These are phyloP conservation scores for Crithidia acanthocephali DNA, from an alignment of 208 protist species.

Conservation along the genomic window DNA sequence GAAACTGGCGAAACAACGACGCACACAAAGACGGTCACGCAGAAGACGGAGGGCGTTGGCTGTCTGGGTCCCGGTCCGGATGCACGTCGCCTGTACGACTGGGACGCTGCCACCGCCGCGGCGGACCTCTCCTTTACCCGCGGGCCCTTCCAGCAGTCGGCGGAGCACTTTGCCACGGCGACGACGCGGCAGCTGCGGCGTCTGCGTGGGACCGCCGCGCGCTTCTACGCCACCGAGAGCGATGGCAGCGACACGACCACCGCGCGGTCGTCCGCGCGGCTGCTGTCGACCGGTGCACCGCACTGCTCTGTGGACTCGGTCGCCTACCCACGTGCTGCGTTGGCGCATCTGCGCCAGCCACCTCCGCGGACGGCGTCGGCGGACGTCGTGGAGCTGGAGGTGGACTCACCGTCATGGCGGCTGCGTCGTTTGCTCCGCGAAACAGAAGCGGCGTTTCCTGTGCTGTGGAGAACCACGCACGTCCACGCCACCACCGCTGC, in stretches of 20 bases:
- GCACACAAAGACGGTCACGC: too few species aligned
- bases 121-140: conserved; percentile 29
- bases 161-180: conserved; percentile 25
- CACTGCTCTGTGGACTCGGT: not conserved
- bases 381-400: not conserved
- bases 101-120: conserved; percentile 19
- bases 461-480: conserved; percentile 7
- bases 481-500: not conserved
- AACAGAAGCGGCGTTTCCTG: conserved; percentile 17
- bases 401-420: conserved; percentile 14
- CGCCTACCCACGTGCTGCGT: not conserved
- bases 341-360: not conserved
- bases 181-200: conserved; percentile 29
- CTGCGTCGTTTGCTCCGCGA: conserved; percentile 22
- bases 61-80: conserved; percentile 4
- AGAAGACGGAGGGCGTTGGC: not conserved
- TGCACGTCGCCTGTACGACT: conserved; percentile 28
- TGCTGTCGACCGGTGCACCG: not conserved
- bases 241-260: too few species aligned
- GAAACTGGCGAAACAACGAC: too few species aligned
- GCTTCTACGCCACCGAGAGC: conserved; percentile 7
- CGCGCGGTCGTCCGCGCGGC: not conserved
- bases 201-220: conserved; percentile 13
- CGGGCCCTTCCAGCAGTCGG: conserved; percentile 24
- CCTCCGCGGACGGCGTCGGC: too few species aligned